Evolutionary conservation across 352 stramenopile species (phyloP), one percentile per base, ranked within the genome.

Genomic region (Ophiocytium majus): DNA sequence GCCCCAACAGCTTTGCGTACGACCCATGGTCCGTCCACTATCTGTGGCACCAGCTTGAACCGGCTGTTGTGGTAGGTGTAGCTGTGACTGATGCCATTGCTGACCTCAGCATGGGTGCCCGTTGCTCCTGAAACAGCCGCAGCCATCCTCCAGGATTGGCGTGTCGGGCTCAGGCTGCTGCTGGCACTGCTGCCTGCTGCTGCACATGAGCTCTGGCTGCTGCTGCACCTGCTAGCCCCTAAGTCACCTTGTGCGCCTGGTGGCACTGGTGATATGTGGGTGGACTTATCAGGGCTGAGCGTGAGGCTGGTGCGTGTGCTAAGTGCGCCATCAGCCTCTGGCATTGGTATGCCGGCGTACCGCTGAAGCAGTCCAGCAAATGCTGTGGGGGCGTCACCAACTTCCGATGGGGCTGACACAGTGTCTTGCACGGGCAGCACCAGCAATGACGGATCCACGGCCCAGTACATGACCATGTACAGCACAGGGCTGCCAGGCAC

Each of bases 21-120:
- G 80, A 99, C 95, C 86, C 97, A 98, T 89, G 96, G 98, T 23
- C 96, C 96, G 86, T 99, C 95, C 0, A 98, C 93, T 82, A 99
- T 93, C 83, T 93, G 96, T 33, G 97, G 97, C 86, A 99, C 98
- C 76, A 99, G 90, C 91, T 99, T 99, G 91, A 99, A 98, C 17
- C 95, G 95, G 71, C 93, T 95, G 89, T 99, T 97, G 35, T 96
- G 93, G 88, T 98, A 98, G 76, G 91, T 87, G 89, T 99, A 37
- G 17, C 34, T 37, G 34, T 76, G 34, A 17, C 31, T 5, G 10
- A 37, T 76, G 31, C 34, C 31, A 10, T 17, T 17, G 31, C 5
- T 17, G 5, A 34, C 34, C 5, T 76, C 34, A 23, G 57, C 28
- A n/a, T n/a, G n/a, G n/a, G n/a, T n/a, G n/a, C n/a, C n/a, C n/a